These are phyloP conservation scores for Chaetomium sp. DNA, from an alignment of 2,329 filamentous ascomycete genomes.

Conservation along the genomic window DNA sequence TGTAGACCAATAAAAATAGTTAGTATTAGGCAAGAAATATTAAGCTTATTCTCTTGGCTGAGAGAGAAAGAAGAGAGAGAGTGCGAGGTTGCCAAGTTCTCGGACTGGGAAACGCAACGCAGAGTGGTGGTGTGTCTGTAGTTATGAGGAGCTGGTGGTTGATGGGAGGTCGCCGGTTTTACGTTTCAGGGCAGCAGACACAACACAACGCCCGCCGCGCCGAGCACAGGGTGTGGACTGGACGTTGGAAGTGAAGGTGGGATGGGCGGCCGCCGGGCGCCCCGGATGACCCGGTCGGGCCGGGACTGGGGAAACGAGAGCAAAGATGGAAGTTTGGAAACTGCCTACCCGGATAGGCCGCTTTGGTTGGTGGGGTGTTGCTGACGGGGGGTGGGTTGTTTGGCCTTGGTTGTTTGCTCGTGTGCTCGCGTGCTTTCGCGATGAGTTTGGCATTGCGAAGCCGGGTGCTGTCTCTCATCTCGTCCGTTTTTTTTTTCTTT, in stretches of 20 bases:
- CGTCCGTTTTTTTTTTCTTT: not conserved
- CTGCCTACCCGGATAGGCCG: not conserved
- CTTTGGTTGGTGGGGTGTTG: not conserved
- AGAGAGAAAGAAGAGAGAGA: no score
- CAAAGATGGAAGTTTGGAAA: not conserved
- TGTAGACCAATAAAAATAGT: no score
- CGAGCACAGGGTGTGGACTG: no score
- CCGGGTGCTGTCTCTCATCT: not conserved
- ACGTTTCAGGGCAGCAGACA: no score
- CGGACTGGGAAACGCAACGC: no score
- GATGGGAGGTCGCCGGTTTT: not conserved
- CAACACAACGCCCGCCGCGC: no score
- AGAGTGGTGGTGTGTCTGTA: no score
- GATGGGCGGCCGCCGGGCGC: not conserved
- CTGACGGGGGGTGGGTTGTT: no score
- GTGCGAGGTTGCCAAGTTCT: no score
- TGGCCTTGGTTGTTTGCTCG: no score
- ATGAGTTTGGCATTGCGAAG: not conserved
- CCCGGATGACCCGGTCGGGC: slow-evolving; percentile 2
- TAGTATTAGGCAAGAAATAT: no score
- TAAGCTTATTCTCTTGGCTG: no score
- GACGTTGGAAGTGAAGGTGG: not conserved
- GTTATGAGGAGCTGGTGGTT: not conserved
- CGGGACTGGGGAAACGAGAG: not conserved
- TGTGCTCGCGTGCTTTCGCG: not conserved